Base-by-base conservation (phyloP, 305 asterid genomes). In the Plantago coronopus region DNA sequence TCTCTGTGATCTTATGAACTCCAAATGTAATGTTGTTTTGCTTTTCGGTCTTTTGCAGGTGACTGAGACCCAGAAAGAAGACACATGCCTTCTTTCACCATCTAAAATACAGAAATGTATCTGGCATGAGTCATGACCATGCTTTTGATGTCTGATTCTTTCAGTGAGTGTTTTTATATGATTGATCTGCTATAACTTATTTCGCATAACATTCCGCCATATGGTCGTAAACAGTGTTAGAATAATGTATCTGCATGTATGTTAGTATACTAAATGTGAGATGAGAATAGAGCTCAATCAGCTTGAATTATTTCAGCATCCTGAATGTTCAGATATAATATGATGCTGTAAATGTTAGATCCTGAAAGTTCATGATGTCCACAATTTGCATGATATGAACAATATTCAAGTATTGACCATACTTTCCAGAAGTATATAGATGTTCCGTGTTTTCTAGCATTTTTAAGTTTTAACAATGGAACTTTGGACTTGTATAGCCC, bases 1-100 rank as follows among this genome's bases (percentile, higher is more conserved):
- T 8, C 8, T 17, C 31, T 38, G 21, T 40, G 62, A 40, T 12
- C 13, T 40, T 57, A 17, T 37, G n/a, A 44, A 34, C 21, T 53
- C 21, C n/a, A 15, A 45, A 18, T n/a, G 20, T 15, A 51, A 43
- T 16, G 12, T 19, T 37, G 20, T 7, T 43, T 53, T 31, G 34
- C 23, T 31, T 66, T 25, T 29, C 13, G 45, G 47, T 34, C 34
- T 55, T 48, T 55, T 60, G 34, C 62, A 55, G 54, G 17, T 29
- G 54, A 37, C 18, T 37, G 45, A 22, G 45, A 19, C 17, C 22
- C 44, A 15, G 17, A 34, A 21, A 34, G 46, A 40, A 17, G 43
- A 14, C 13, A 25, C 7, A 64, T 18, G 17, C 55, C 29, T 42
- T 17, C 17, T 8, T 9, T 15, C 4, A 61, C 44, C 31, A 38